Percentiles rank a stretch among this genome's conserved stretches.
Conservation (phyloP, 768 basidiomycete species). For the Pleurotus citrinopileatus region DNA sequence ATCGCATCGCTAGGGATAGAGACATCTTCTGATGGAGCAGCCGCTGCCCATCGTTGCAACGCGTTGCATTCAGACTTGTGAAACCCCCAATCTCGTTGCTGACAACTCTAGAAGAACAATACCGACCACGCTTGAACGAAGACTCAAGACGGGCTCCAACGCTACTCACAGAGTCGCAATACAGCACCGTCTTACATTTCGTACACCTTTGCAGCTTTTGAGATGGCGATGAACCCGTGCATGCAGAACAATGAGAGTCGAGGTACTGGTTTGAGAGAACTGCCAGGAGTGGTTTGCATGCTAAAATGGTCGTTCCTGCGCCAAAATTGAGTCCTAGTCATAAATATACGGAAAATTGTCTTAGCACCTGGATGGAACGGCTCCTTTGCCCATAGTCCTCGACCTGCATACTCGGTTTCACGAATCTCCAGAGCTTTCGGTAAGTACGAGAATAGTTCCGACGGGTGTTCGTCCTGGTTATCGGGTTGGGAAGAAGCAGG, state of each 20-base stretch:
- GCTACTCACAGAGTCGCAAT: conserved; percentile 68
- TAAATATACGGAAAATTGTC: neutral
- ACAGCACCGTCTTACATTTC: conserved; percentile 64
- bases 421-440: conserved; percentile 41
- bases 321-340: neutral
- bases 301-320: conserved; percentile 62
- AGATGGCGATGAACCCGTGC: conserved; percentile 39
- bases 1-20: conserved; percentile 74
- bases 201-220: conserved; percentile 66
- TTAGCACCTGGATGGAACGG: conserved; percentile 35
- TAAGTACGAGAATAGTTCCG: conserved; percentile 26
- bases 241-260: conserved; percentile 65
- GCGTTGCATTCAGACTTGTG: conserved; percentile 83
- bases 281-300: conserved; percentile 55
- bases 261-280: conserved; percentile 66
- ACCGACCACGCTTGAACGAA: conserved; percentile 4
- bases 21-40: conserved; percentile 44
- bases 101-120: conserved; percentile 49
- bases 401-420: conserved; percentile 32
- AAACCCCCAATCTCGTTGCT: conserved; percentile 65
- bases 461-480: conserved; percentile 14
- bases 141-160: neutral
- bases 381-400: conserved; percentile 43
- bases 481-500: conserved; percentile 18
- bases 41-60: conserved; percentile 52